phyloP scores from a whole-genome alignment of 257 asterid genomes.

The Solanum acaule region DNA sequence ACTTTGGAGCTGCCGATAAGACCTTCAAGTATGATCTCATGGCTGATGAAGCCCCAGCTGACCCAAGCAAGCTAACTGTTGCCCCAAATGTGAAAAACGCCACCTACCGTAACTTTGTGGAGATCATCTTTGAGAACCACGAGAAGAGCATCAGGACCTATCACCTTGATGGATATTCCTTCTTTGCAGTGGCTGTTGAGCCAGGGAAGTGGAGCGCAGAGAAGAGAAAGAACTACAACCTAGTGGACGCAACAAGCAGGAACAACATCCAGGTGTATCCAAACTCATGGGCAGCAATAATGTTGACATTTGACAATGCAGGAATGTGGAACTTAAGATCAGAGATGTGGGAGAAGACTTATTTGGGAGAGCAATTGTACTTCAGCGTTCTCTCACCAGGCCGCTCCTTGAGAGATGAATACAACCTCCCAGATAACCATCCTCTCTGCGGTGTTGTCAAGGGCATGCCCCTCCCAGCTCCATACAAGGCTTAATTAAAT shows the following conservation, averaged over 20 bases:
- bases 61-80: neutral
- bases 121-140: slow-evolving; percentile 9
- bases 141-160: slow-evolving; percentile 46
- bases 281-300: slow-evolving; percentile 43
- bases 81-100: slow-evolving; percentile 35
- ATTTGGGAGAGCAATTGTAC: slow-evolving; percentile 48
- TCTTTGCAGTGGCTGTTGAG: slow-evolving; percentile 50
- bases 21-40: slow-evolving; percentile 25
- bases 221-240: slow-evolving; percentile 42
- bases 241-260: slow-evolving; percentile 26
- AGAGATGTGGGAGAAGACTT: slow-evolving; percentile 41
- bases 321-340: slow-evolving; percentile 53
- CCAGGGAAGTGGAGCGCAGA: slow-evolving; percentile 37
- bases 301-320: slow-evolving; percentile 42
- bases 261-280: slow-evolving; percentile 52
- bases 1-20: slow-evolving; percentile 26
- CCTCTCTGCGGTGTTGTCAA: slow-evolving; percentile 30
- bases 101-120: slow-evolving; percentile 32
- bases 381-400: slow-evolving; percentile 30
- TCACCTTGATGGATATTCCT: slow-evolving; percentile 50
- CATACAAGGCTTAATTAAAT: slow-evolving; percentile 4
- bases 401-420: slow-evolving; percentile 39
- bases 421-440: slow-evolving; percentile 24
- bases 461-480: slow-evolving; percentile 26
- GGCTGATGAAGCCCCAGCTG: slow-evolving; percentile 31